A percentile compares a stretch with the other conserved stretches of the same genome.
phyloP scores from a whole-genome alignment of 1,284 basidiomycete genomes.

The Peniophora sp. region DNA sequence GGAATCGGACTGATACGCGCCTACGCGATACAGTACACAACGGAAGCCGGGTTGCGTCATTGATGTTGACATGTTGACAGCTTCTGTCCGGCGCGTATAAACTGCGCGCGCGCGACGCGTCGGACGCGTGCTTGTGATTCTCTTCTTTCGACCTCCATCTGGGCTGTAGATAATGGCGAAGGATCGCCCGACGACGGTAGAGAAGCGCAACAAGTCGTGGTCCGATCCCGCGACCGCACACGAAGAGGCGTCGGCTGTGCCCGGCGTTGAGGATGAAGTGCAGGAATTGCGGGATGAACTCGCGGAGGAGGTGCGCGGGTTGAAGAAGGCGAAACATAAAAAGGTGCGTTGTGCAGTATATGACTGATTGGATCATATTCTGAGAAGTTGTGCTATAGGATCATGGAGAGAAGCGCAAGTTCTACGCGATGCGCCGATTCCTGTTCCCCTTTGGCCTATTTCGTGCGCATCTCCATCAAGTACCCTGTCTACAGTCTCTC shows the following conservation, averaged over 20 bases:
- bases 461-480: conserved; percentile 12
- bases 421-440: neutral
- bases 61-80: too few relatives aligned
- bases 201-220: neutral
- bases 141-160: neutral
- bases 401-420: too few relatives aligned
- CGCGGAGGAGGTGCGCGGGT: conserved; percentile 4
- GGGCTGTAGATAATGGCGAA: neutral
- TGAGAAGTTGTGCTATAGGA: neutral
- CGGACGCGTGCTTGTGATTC: too few relatives aligned
- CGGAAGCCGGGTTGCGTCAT: too few relatives aligned
- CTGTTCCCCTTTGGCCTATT: neutral
- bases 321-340: neutral
- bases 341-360: neutral
- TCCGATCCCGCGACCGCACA: neutral
- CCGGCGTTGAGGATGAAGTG: conserved; percentile 4
- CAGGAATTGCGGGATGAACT: conserved; percentile 6
- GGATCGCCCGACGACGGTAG: neutral
- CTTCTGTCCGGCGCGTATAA: too few relatives aligned
- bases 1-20: too few relatives aligned
- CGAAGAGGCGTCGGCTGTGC: neutral
- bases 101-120: too few relatives aligned
- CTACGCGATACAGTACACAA: too few relatives aligned
- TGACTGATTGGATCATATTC: neutral
- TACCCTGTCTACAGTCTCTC: conserved; percentile 10